phyloP scores from a whole-genome alignment of 2,329 filamentous ascomycete genomes.

The Trichoderma endophyticum region DNA sequence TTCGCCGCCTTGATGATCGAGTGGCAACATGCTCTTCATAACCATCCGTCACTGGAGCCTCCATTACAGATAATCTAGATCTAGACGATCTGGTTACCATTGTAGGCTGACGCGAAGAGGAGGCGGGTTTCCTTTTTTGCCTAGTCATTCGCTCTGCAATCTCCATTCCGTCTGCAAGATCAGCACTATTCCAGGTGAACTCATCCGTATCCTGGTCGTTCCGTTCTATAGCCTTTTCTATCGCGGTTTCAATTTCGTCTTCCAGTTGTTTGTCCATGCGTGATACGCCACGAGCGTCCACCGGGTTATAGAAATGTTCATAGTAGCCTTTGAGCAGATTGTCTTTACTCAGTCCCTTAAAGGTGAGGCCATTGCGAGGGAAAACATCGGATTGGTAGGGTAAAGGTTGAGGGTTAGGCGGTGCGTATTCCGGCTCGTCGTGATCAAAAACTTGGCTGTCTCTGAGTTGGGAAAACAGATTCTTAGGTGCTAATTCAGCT shows the following conservation, averaged over 20 bases:
- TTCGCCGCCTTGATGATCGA: slow-evolving; percentile 35
- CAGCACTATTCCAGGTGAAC: slow-evolving; percentile 57
- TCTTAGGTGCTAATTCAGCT: slow-evolving; percentile 51
- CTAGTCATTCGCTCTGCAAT: neutral
- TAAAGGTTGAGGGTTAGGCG: slow-evolving; percentile 65
- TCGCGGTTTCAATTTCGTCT: slow-evolving; percentile 47
- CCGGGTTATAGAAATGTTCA: slow-evolving; percentile 57
- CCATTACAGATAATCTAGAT: neutral
- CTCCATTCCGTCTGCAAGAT: slow-evolving; percentile 44
- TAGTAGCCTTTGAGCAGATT: slow-evolving; percentile 62
- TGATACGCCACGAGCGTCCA: slow-evolving; percentile 66
- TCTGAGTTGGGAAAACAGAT: slow-evolving; percentile 61
- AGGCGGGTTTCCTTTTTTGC: neutral
- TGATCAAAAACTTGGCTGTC: slow-evolving; percentile 46
- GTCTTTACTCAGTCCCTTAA: slow-evolving; percentile 55
- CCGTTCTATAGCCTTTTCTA: slow-evolving; percentile 60
- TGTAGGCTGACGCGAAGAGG: slow-evolving; percentile 36
- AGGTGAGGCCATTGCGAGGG: slow-evolving; percentile 53
- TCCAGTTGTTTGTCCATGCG: slow-evolving; percentile 60
- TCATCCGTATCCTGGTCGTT: slow-evolving; percentile 65
- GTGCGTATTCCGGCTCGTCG: slow-evolving; percentile 86
- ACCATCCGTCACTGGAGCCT: neutral
- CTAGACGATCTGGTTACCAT: slow-evolving; percentile 36
- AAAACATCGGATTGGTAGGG: slow-evolving; percentile 69
- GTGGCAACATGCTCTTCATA: neutral